Conservation (phyloP, 495 filamentous ascomycete genomes). For the Xeromyces bisporus region DNA sequence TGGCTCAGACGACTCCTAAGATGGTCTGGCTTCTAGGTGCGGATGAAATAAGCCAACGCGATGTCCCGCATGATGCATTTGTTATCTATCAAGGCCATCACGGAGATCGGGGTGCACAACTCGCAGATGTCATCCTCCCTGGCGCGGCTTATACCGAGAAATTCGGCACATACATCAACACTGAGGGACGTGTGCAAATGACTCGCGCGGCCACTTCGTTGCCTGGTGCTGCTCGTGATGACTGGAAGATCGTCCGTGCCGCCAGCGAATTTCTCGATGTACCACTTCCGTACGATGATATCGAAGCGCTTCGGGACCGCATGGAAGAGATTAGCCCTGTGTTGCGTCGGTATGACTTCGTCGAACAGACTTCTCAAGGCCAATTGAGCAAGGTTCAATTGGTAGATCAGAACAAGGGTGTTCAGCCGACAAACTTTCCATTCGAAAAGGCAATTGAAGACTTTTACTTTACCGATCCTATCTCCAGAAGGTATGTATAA, state of each 20-base stretch:
- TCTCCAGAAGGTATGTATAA: conserved; percentile 72
- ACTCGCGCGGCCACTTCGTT: conserved; percentile 71
- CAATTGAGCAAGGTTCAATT: conserved; percentile 77
- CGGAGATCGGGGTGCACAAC: conserved; percentile 79
- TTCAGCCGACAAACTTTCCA: conserved; percentile 43
- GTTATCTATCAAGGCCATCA: conserved; percentile 97
- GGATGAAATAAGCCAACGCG: conserved; percentile 63
- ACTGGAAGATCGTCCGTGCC: conserved; percentile 97
- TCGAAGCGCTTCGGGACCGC: conserved; percentile 69
- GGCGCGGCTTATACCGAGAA: conserved; percentile 96
- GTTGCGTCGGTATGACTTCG: conserved; percentile 73
- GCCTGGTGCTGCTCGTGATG: conserved; percentile 76
- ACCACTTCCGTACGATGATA: conserved; percentile 81
- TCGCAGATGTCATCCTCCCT: conserved; percentile 86
- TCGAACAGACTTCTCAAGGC: conserved; percentile 57
- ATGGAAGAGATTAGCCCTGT: conserved; percentile 91
- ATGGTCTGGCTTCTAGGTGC: conserved; percentile 94
- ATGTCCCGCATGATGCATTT: conserved; percentile 87
- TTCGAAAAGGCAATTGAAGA: conserved; percentile 78
- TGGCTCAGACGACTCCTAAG: conserved; percentile 72
- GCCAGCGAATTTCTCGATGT: conserved; percentile 76
- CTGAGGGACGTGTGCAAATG: conserved; percentile 88
- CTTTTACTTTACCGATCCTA: conserved; percentile 94
- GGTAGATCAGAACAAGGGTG: conserved; percentile 86
- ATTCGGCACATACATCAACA: conserved; percentile 92